A percentile compares a stretch with the other conserved stretches of the same genome.
Evolutionary conservation across 2,329 filamentous ascomycete species (phyloP).

Genomic region (Ambrosiella beaveri): DNA sequence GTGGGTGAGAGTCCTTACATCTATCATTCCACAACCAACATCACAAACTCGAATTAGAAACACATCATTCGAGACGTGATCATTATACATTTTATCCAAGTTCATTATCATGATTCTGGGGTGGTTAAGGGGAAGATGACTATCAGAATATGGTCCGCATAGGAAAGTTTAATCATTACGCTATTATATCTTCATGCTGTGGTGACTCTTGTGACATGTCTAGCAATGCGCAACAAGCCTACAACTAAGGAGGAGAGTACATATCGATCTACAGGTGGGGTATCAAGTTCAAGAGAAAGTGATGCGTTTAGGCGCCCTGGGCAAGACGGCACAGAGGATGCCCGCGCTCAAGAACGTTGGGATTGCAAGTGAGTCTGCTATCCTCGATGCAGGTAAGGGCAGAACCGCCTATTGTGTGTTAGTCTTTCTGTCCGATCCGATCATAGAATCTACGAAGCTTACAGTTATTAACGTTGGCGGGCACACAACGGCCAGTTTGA

Average conservation of each 20-base stretch:
- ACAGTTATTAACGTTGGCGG: conserved; percentile 21
- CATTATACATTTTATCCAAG: background rate
- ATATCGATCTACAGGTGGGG: background rate
- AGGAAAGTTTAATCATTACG: conserved; percentile 1
- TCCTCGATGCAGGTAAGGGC: conserved; percentile 18
- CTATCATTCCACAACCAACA: background rate
- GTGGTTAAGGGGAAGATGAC: background rate
- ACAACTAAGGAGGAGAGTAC: background rate
- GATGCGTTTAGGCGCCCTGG: conserved; percentile 4
- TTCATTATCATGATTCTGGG: background rate
- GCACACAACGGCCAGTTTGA: conserved; percentile 20
- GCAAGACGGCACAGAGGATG: conserved; percentile 18
- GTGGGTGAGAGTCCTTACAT: background rate
- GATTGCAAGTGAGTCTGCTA: conserved; percentile 17
- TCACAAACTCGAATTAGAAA: background rate
- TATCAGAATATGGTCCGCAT: background rate
- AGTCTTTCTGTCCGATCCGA: background rate
- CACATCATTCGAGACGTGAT: background rate
- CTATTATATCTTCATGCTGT: background rate
- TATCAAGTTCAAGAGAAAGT: background rate
- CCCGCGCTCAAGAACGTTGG: conserved; percentile 18
- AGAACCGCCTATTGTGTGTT: conserved; percentile 15
- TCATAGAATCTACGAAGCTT: conserved; percentile 10
- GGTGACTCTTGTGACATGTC: background rate
- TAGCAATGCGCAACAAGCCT: background rate